phyloP scores from a whole-genome alignment of 176 grass and related monocot species.

The Bromus sterilis region DNA sequence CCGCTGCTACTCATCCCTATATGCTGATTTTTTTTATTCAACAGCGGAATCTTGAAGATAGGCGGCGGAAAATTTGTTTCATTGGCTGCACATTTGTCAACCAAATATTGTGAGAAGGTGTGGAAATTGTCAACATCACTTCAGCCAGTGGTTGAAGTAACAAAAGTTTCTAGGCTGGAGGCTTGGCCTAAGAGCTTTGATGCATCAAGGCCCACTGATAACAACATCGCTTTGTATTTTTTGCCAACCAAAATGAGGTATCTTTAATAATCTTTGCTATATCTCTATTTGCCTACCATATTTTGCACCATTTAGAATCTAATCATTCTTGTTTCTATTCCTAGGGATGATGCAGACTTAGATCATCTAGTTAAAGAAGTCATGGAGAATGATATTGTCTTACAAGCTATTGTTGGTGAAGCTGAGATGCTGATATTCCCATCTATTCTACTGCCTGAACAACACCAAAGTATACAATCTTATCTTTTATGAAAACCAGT shows the following conservation, averaged over 20 bases:
- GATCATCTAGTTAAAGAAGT: conserved; percentile 33
- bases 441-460: conserved; percentile 37
- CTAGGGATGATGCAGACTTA: conserved; percentile 20
- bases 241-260: conserved; percentile 48
- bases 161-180: conserved; percentile 25
- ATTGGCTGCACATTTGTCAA: conserved; percentile 47
- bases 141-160: conserved; percentile 13
- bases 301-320: background rate
- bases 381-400: conserved; percentile 27
- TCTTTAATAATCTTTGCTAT: background rate
- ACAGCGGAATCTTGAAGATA: conserved; percentile 53
- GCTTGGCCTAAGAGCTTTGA: conserved; percentile 54
- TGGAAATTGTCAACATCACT: conserved; percentile 33
- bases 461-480: conserved; percentile 29
- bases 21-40: conserved; percentile 17
- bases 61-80: conserved; percentile 8
- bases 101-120: conserved; percentile 43
- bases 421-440: conserved; percentile 47
- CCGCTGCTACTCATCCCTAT: background rate
- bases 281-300: background rate
- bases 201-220: conserved; percentile 24
- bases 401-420: conserved; percentile 13
- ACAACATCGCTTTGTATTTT: conserved; percentile 59
- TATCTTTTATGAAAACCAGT: background rate
- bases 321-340: background rate